Evolutionary conservation across 2,329 filamentous ascomycete species (phyloP), one percentile per base, ranked within the genome.

Genomic region (Ceratocystis smalleyi): DNA sequence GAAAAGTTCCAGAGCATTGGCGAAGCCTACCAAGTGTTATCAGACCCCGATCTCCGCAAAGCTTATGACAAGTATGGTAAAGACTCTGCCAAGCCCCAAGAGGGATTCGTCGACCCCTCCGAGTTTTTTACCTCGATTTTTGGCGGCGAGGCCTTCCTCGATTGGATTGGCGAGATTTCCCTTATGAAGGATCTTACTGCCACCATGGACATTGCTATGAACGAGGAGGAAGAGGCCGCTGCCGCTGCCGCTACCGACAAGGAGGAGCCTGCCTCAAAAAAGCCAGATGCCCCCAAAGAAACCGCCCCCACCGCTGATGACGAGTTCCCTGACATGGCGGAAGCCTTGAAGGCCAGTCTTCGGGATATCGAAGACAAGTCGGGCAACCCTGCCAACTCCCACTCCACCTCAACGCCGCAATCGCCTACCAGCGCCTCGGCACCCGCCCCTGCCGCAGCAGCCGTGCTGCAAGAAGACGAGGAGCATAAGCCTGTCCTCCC

Each of bases 71-170:
- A 96, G 76, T 92, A 86, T 79, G 94, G 94, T 74, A 97, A 97
- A 77, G 94, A 99, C 71, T 85, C 89, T 69, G 91, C 94, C 5
- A 89, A 92, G 72, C 94, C 94, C 0, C 84, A 86, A 70, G 88
- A 90, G 71, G 94, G 94, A 68, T 99, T 99, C 74, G 89, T 89
- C 79, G 94, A 99, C 74, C 94, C 94, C 1, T 83, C 91, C 68
- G 94, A 99, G 76, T 99, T 99, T 81, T 99, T 99, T 77, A 88
- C 88, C 71, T 95, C 91, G 79, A 99, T 99, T 70, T 99, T 99
- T 72, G 94, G 94, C 70, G 94, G 94, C 67, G 92, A 96, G 70
- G 91, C 92, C 12, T 99, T 99, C 72, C 80, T 87, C 67, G 92
- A 99, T 78, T 90, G 94, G 80, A 97, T 99, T 72, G 94, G 94